Evolutionary conservation across 2,329 filamentous ascomycete species (phyloP).

Genomic region (Coleophoma cylindrospora): DNA sequence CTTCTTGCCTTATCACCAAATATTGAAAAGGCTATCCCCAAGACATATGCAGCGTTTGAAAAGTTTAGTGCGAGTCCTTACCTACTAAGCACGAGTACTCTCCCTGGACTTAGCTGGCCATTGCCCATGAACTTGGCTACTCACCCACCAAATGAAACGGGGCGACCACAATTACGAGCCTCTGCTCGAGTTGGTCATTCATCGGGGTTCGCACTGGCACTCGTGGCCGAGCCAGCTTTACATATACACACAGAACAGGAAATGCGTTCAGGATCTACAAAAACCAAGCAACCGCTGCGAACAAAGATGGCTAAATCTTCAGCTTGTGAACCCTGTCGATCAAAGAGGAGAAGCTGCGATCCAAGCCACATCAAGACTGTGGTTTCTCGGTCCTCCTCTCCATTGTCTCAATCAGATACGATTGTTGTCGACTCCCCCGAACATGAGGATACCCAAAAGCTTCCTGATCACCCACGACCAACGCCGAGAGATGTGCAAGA

Average conservation of each 20-base stretch:
- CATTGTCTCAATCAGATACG: neutral
- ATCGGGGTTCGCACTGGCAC: too few relatives aligned
- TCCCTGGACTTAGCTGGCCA: constrained; percentile 1
- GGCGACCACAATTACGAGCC: neutral
- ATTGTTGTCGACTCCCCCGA: neutral
- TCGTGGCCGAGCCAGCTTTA: too few relatives aligned
- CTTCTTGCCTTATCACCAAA: neutral
- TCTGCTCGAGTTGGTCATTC: too few relatives aligned
- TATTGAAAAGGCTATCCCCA: neutral
- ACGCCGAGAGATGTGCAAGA: neutral
- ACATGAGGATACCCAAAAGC: neutral
- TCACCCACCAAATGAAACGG: neutral
- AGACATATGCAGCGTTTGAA: neutral
- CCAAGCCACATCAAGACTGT: too few relatives aligned
- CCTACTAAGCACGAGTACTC: neutral
- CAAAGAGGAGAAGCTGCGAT: too few relatives aligned
- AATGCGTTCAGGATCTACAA: too few relatives aligned
- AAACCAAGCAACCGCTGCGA: too few relatives aligned
- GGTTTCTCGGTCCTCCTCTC: too few relatives aligned
- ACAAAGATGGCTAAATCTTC: too few relatives aligned
- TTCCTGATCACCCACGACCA: neutral
- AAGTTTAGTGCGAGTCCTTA: neutral
- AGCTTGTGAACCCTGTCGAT: too few relatives aligned
- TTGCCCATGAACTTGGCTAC: neutral
- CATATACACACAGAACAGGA: too few relatives aligned